These are phyloP conservation scores for Candida ovalis DNA, from an alignment of 805 yeast genomes.

Conservation along the genomic window DNA sequence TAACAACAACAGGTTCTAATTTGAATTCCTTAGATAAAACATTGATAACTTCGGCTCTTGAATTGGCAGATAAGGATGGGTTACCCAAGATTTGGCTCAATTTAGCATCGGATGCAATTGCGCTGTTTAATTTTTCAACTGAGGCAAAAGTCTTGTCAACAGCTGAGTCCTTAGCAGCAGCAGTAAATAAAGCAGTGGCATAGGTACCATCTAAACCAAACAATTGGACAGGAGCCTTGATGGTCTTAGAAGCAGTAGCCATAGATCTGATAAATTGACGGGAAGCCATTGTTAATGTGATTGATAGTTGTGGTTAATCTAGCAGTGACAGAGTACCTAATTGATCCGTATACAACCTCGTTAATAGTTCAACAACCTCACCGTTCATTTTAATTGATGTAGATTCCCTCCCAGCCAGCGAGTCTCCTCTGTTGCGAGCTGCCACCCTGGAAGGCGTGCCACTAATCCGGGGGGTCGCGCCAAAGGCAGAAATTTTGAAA, in stretches of 20 bases:
- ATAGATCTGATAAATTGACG: slow-evolving; percentile 66
- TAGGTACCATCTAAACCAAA: slow-evolving; percentile 96
- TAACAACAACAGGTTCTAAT: slow-evolving; percentile 68
- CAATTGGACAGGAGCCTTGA: slow-evolving; percentile 88
- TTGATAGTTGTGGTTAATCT: not conserved
- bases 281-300: slow-evolving; percentile 44
- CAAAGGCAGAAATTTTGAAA: slow-evolving; percentile 6
- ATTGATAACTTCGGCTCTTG: slow-evolving; percentile 68
- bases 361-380: too few species aligned
- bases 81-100: slow-evolving; percentile 59
- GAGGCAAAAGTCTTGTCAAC: slow-evolving; percentile 66
- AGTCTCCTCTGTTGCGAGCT: too few species aligned
- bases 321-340: too few species aligned
- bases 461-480: not conserved
- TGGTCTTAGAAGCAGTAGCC: slow-evolving; percentile 56
- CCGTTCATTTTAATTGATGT: not conserved
- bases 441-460: not conserved
- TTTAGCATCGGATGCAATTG: slow-evolving; percentile 60
- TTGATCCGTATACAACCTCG: too few species aligned
- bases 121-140: slow-evolving; percentile 51
- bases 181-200: slow-evolving; percentile 91
- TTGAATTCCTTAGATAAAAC: slow-evolving; percentile 45
- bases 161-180: slow-evolving; percentile 78
- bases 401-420: too few species aligned
- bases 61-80: slow-evolving; percentile 78